Conservation (phyloP, 2,329 filamentous ascomycete species). For the Colletotrichum truncatum region DNA sequence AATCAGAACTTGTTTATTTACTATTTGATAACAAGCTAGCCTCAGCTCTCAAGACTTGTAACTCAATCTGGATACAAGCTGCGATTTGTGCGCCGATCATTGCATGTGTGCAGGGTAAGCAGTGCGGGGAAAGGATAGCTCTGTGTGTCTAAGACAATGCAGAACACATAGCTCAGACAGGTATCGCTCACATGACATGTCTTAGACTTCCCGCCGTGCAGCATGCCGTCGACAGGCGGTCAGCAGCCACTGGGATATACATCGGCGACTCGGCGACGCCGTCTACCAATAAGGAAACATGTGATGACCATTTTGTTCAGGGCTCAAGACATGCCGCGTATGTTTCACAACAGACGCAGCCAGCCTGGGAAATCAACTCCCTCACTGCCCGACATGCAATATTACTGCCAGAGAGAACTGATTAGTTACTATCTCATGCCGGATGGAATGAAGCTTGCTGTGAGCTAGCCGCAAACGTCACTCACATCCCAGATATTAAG, state of each 20-base stretch:
- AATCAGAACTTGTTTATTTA: not conserved
- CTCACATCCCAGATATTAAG: no score
- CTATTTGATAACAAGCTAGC: not conserved
- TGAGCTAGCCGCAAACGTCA: no score
- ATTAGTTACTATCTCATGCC: no score
- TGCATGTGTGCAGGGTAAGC: not conserved
- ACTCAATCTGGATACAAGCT: not conserved
- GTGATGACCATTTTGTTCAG: not conserved
- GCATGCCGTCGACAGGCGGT: not conserved
- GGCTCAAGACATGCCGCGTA: not conserved
- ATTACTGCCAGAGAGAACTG: not conserved
- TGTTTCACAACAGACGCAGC: not conserved
- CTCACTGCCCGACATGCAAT: not conserved
- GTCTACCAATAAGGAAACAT: not conserved
- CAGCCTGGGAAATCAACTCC: not conserved
- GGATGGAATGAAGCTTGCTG: no score
- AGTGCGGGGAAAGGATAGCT: not conserved
- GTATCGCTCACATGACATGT: constrained; percentile 8
- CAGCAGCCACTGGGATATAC: not conserved
- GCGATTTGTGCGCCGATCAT: not conserved
- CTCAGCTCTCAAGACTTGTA: not conserved
- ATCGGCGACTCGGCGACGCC: not conserved
- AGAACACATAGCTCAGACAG: not conserved
- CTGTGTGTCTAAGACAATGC: not conserved
- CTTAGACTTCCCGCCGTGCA: not conserved